Evolutionary conservation across 257 asterid genomes (phyloP), one percentile per base, ranked within the genome.

Genomic region (Gardenia jasminoides): DNA sequence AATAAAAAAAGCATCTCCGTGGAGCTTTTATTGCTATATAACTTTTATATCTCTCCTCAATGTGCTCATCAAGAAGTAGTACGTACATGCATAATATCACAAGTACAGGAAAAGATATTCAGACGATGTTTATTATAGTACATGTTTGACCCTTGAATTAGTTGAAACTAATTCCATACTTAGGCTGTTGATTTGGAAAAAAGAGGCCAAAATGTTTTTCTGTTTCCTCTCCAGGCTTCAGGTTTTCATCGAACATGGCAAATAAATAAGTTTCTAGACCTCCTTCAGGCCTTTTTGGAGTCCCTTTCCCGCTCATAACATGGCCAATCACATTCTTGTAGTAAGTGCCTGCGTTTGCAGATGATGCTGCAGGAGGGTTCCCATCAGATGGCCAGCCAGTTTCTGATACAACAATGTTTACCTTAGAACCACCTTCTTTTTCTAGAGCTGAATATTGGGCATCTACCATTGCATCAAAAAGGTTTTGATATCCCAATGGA

Each of bases 231-330:
- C 87, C 85, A 0, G 1, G 2, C 85, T 90, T 90, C 7, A 31
- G 0, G 39, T 90, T 89, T 75, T 90, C 93, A 20, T 89, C 93
- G 74, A 86, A 90, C 88, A 90, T 82, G 5, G 88, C 91, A 58
- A 90, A 88, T 58, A 90, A 36, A 81, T 89, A 87, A 16, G 93
- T 89, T 73, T 89, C 89, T 1, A 87, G 74, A 4, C 50, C 75
- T 28, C 17, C 72, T 44, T 77, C 87, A 10, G 80, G 83, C 81
- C 67, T 83, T 75, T 56, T 87, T 0, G 90, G 92, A 8, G 91
- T 88, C 68, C 84, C 80, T 15, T 28, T 20, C 12, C 82, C 84
- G 13, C 78, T 48, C 0, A 39, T 26, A 7, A 81, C 85, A 28
- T 80, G 87, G 0, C 58, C 4, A 75, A 85, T 74, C 73, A 88